These are phyloP conservation scores for Candida railenensis DNA, from an alignment of 805 yeast genomes.

Conservation along the genomic window DNA sequence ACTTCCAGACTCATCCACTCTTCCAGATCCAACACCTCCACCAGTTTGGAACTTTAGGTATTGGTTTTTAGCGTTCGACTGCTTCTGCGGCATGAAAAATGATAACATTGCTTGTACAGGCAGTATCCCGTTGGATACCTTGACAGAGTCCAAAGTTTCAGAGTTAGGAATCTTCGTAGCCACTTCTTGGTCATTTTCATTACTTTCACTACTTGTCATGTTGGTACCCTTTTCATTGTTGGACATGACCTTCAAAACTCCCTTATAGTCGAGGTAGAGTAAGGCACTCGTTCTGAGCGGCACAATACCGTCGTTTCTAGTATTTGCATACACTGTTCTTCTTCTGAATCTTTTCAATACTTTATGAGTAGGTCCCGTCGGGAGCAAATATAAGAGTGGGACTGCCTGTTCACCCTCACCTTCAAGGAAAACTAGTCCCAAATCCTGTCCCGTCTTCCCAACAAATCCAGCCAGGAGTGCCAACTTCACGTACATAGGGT, in stretches of 20 bases:
- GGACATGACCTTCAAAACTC: conserved; percentile 29
- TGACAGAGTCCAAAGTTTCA: not conserved
- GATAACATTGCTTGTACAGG: conserved; percentile 38
- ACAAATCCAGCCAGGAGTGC: conserved; percentile 85
- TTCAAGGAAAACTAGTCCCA: conserved; percentile 58
- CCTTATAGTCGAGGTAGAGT: conserved; percentile 82
- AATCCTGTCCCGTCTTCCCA: conserved; percentile 92
- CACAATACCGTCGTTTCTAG: conserved; percentile 91
- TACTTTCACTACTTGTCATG: conserved; percentile 12
- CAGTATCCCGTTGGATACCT: conserved; percentile 10
- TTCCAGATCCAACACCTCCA: conserved; percentile 14
- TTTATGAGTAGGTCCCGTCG: conserved; percentile 69
- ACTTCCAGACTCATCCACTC: conserved; percentile 7
- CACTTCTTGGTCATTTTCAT: conserved; percentile 8
- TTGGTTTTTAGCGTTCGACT: conserved; percentile 12
- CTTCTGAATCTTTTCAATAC: conserved; percentile 62
- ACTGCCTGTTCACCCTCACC: conserved; percentile 29
- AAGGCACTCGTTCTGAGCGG: conserved; percentile 89
- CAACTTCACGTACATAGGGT: conserved; percentile 79
- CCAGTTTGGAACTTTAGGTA: conserved; percentile 18
- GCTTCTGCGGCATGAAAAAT: conserved; percentile 44
- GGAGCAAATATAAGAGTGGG: conserved; percentile 74
- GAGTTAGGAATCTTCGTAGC: conserved; percentile 9
- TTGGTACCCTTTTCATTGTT: conserved; percentile 12
- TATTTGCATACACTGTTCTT: conserved; percentile 86